Percentiles rank a stretch among this genome's conserved stretches.
These are phyloP conservation scores for Trametes gibbosa DNA, from an alignment of 768 basidiomycete genomes.

Conservation along the genomic window DNA sequence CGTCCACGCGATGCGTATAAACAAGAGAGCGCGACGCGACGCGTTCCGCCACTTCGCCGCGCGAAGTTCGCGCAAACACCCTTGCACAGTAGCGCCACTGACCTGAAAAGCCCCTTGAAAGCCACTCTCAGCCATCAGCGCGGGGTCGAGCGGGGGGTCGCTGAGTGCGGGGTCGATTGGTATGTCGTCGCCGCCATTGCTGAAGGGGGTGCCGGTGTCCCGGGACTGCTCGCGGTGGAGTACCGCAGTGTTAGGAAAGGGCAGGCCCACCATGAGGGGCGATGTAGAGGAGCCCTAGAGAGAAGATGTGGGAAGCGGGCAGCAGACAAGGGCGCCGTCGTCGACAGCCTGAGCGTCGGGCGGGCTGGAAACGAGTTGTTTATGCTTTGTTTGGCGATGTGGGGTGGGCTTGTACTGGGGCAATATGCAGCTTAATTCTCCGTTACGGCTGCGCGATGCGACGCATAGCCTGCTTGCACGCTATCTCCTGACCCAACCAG, in stretches of 20 bases:
- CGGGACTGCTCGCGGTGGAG: conserved; percentile 50
- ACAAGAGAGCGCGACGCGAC: conserved; percentile 59
- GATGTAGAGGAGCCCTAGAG: conserved; percentile 19
- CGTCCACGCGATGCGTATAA: conserved; percentile 16
- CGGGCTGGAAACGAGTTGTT: conserved; percentile 32
- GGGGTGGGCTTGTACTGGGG: conserved; percentile 12
- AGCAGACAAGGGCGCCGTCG: conserved; percentile 30
- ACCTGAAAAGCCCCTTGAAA: conserved; percentile 17
- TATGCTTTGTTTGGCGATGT: conserved; percentile 26
- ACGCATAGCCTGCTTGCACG: not conserved
- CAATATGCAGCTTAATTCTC: not conserved
- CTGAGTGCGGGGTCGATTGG: conserved; percentile 79
- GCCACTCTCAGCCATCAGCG: conserved; percentile 20
- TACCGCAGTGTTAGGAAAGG: conserved; percentile 7
- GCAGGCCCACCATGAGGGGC: conserved; percentile 15
- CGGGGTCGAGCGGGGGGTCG: conserved; percentile 26
- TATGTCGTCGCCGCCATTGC: conserved; percentile 51
- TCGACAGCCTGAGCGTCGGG: conserved; percentile 36
- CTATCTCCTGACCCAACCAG: not conserved
- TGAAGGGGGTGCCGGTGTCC: conserved; percentile 58
- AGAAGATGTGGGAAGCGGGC: conserved; percentile 8
- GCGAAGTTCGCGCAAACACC: conserved; percentile 16
- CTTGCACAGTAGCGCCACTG: conserved; percentile 9
- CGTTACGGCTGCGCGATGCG: not conserved
- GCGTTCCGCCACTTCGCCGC: conserved; percentile 43